Conservation (phyloP, 441 rosid genomes). For the Theobroma grandiflorum region DNA sequence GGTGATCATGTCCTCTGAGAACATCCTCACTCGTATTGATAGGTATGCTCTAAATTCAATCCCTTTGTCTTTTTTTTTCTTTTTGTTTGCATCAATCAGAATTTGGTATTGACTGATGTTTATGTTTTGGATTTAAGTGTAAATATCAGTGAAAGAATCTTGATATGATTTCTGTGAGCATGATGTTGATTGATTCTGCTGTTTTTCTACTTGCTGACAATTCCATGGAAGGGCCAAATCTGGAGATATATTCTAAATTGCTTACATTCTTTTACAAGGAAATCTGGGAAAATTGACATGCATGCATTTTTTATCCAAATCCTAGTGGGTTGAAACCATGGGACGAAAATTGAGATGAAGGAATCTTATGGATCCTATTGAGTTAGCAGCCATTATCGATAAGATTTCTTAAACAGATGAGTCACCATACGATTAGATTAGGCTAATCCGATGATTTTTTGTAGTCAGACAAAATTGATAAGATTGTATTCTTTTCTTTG, state of each 20-base stretch:
- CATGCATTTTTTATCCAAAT: neutral
- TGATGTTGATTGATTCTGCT: neutral
- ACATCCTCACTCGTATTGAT: constrained; percentile 73
- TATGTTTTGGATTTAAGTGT: neutral
- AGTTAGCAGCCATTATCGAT: neutral
- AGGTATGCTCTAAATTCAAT: constrained; percentile 42
- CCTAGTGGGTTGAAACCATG: neutral
- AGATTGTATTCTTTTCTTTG: neutral
- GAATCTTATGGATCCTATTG: neutral
- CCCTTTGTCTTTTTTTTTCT: neutral
- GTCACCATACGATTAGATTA: neutral
- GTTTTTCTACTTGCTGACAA: neutral
- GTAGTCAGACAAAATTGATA: neutral
- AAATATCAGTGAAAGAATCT: neutral
- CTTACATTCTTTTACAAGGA: neutral
- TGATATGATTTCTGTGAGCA: neutral
- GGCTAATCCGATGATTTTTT: neutral
- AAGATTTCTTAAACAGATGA: neutral
- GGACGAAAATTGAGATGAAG: neutral
- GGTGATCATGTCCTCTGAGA: constrained; percentile 96
- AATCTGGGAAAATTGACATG: neutral
- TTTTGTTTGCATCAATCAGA: neutral
- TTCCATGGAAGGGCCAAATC: neutral
- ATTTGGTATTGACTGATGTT: neutral
- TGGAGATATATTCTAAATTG: neutral